These are phyloP conservation scores for Biscogniauxia mediterranea DNA, from an alignment of 2,329 filamentous ascomycete genomes.

Conservation along the genomic window DNA sequence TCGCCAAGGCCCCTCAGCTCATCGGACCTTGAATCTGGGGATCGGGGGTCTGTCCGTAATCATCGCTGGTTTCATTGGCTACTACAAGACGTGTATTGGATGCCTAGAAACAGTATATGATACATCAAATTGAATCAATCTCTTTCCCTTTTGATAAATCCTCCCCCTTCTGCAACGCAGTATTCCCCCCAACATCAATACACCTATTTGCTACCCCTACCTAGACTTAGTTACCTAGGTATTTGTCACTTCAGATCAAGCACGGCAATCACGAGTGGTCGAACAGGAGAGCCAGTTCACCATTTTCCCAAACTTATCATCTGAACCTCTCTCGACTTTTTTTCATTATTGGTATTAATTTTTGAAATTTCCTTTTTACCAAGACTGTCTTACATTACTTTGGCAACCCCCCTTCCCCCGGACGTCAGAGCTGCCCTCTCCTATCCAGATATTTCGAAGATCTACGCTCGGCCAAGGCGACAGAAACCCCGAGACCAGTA, in stretches of 20 bases:
- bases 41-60: background rate
- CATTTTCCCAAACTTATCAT: too few relatives aligned
- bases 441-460: background rate
- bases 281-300: too few relatives aligned
- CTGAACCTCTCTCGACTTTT: too few relatives aligned
- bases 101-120: background rate
- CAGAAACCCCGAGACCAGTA: background rate
- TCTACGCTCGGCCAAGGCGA: background rate
- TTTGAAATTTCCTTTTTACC: too few relatives aligned
- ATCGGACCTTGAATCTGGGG: background rate
- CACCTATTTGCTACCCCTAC: background rate
- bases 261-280: too few relatives aligned
- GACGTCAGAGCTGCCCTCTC: too few relatives aligned
- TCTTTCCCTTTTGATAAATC: background rate
- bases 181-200: background rate
- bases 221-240: background rate
- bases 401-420: conserved; percentile 6
- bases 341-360: too few relatives aligned
- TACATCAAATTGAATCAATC: background rate
- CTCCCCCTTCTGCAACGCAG: background rate
- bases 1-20: background rate
- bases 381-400: background rate
- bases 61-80: background rate
- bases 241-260: too few relatives aligned
- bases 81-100: background rate